These are phyloP conservation scores for Cladorrhinum samala DNA, from an alignment of 495 filamentous ascomycete genomes.

Conservation along the genomic window DNA sequence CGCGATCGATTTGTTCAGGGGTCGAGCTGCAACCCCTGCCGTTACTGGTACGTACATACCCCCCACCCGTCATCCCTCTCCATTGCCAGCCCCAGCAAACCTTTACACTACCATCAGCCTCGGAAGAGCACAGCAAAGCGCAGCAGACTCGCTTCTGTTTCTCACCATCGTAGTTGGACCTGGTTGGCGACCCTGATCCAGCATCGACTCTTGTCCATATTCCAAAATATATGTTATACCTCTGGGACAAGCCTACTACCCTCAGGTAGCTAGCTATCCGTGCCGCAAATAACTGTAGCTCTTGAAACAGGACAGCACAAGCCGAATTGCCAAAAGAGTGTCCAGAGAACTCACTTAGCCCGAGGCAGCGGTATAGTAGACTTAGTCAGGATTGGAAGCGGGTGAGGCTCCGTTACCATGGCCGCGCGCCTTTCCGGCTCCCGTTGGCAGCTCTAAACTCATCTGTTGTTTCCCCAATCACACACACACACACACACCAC, in stretches of 20 bases:
- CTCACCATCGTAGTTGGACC: constrained; percentile 1
- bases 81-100: neutral
- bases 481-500: no score
- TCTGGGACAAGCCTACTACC: neutral
- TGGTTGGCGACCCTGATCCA: neutral
- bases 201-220: neutral
- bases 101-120: neutral
- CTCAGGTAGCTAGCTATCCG: neutral
- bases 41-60: neutral
- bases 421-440: no score
- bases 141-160: constrained; percentile 6
- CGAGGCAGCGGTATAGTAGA: no score
- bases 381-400: neutral
- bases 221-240: neutral
- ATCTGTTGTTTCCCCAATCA: neutral
- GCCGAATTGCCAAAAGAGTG: no score
- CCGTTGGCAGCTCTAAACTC: neutral
- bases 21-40: constrained; percentile 1
- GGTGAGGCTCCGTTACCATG: neutral
- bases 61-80: neutral
- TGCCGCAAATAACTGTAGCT: constrained; percentile 1
- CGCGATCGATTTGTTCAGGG: neutral
- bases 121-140: constrained; percentile 3
- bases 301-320: constrained; percentile 8
- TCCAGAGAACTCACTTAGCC: no score